These are phyloP conservation scores for Ceratocystis cacaofunesta DNA, from an alignment of 2,329 filamentous ascomycete species.

Conservation along the genomic window DNA sequence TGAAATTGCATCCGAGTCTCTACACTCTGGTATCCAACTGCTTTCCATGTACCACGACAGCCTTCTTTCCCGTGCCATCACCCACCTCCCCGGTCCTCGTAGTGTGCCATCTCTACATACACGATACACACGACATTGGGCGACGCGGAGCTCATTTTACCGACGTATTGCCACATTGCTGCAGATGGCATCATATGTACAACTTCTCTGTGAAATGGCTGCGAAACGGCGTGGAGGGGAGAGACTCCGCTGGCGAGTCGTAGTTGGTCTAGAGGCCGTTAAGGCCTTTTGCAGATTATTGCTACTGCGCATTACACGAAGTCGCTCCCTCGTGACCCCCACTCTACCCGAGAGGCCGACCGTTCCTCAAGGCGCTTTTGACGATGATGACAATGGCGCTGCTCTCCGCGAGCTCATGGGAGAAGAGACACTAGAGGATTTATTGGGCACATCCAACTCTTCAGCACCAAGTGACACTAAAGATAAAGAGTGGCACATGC, in stretches of 20 bases:
- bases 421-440: constrained; percentile 23
- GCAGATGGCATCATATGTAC: constrained; percentile 85
- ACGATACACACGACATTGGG: constrained; percentile 55
- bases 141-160: constrained; percentile 52
- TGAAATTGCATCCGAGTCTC: constrained; percentile 83
- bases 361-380: constrained; percentile 37
- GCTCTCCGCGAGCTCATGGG: constrained; percentile 32
- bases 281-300: constrained; percentile 76
- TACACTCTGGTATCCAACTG: constrained; percentile 78
- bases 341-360: constrained; percentile 74
- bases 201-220: constrained; percentile 94
- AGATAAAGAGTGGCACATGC: constrained; percentile 67
- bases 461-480: constrained; percentile 35
- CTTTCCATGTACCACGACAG: constrained; percentile 87
- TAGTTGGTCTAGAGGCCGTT: constrained; percentile 69
- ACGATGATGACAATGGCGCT: constrained; percentile 29
- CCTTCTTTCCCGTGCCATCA: constrained; percentile 54
- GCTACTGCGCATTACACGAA: constrained; percentile 68
- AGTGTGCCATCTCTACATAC: constrained; percentile 40
- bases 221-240: constrained; percentile 74
- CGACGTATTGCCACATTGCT: constrained; percentile 65
- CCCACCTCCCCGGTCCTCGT: constrained; percentile 26
- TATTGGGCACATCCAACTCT: constrained; percentile 39
- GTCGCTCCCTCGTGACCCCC: constrained; percentile 67
- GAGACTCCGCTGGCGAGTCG: constrained; percentile 67